phyloP scores from a whole-genome alignment of 2,329 filamentous ascomycete species.

The Pseudohalonectria lignicola region DNA sequence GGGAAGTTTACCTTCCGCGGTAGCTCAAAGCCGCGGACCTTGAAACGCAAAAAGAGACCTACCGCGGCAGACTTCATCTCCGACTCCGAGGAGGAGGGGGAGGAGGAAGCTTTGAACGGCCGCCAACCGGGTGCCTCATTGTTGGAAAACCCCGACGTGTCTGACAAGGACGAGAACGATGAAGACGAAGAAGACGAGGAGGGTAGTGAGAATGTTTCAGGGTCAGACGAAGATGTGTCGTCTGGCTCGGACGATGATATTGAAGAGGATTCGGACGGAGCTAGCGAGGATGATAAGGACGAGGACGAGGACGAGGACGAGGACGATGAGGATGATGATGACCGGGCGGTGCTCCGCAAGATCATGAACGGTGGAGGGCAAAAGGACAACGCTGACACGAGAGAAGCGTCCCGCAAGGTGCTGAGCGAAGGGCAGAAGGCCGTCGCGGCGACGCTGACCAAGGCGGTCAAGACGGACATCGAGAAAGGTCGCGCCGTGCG shows the following conservation, averaged over 20 bases:
- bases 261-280: slow-evolving; percentile 15
- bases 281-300: slow-evolving; percentile 13
- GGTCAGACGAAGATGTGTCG: slow-evolving; percentile 20
- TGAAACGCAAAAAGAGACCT: slow-evolving; percentile 27
- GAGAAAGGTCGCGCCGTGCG: slow-evolving; percentile 82
- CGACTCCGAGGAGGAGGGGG: slow-evolving; percentile 27
- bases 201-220: slow-evolving; percentile 14
- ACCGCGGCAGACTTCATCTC: slow-evolving; percentile 49
- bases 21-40: slow-evolving; percentile 37
- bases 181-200: slow-evolving; percentile 17
- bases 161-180: slow-evolving; percentile 16
- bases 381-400: slow-evolving; percentile 16
- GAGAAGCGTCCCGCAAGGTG: slow-evolving; percentile 51
- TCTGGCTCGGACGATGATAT: slow-evolving; percentile 18
- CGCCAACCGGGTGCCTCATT: slow-evolving; percentile 10
- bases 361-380: slow-evolving; percentile 18
- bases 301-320: slow-evolving; percentile 21
- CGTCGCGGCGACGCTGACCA: slow-evolving; percentile 47
- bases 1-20: slow-evolving; percentile 58
- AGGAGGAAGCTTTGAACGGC: slow-evolving; percentile 11
- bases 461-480: slow-evolving; percentile 64
- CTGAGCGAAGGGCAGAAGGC: slow-evolving; percentile 58
- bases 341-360: no score
- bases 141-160: slow-evolving; percentile 16
- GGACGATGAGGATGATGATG: slow-evolving; percentile 22